Evolutionary conservation across 1,284 basidiomycete species (phyloP), one percentile per base, ranked within the genome.

Genomic region (Sporisorium sorghi): DNA sequence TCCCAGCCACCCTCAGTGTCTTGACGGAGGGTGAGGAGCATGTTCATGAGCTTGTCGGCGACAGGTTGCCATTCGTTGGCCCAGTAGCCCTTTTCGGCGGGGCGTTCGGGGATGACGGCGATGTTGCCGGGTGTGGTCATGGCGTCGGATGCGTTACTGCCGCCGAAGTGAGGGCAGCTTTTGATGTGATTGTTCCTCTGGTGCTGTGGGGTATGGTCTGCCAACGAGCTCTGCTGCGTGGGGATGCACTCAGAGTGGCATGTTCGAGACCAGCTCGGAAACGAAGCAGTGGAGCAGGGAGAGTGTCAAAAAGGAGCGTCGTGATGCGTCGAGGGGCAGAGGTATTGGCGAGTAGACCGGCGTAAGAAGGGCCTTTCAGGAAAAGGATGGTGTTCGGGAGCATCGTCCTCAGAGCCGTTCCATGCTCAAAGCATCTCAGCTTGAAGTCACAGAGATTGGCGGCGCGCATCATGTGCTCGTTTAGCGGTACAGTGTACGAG

Each of bases 51-150:
- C 17, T 70, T 50, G 33, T 74, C 63, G 10, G 55, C 51, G 32
- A 58, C 46, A 40, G 57, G 19, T 40, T 67, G 58, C 56, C 59
- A 70, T 14, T 70, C 67, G 49, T 66, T 63, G 42, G 62, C 62
- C 67, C 62, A 70, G 44, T 74, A 74, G 21, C 62, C 66, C 3
- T 66, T 74, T 23, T 66, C 58, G 28, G 72, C 72, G 33, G 72
- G 72, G 0, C 72, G 66, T 51, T 74, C 67, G 1, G 72, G 71
- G 33, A 73, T 73, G 55, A 73, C 60, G 42, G 71, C 65, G 12
- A 61, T 39, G 17, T 58, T 63, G 15, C 50, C 61, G 26, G 60
- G 39, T 11, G 71, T 65, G 39, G 43, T 51, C 71, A 73, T 73
- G 15, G 9, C 60, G 37, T 43, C 3, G 40, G 28, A 30, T 46